These are phyloP conservation scores for Fusarium multiceps DNA, from an alignment of 2,329 filamentous ascomycete genomes.

Conservation along the genomic window DNA sequence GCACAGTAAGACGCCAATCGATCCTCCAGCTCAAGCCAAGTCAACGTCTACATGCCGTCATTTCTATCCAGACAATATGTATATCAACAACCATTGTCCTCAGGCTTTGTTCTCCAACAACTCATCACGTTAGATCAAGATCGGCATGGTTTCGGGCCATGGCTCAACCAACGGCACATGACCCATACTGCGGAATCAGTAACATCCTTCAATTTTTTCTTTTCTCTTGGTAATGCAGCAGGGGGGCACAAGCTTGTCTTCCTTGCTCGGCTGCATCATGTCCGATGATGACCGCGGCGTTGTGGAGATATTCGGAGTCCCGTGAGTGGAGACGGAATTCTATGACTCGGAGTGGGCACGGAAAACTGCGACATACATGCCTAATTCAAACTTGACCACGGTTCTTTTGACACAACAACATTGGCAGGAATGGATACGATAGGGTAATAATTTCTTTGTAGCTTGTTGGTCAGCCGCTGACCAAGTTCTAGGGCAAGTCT, in stretches of 20 bases:
- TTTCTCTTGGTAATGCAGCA: constrained; percentile 9
- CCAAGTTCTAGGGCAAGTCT: background rate
- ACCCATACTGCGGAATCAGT: constrained; percentile 30
- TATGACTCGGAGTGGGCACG: constrained; percentile 18
- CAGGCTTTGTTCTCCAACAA: constrained; percentile 1
- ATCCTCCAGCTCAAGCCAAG: constrained; percentile 1
- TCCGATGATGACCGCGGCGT: constrained; percentile 44
- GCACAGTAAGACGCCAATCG: constrained; percentile 23
- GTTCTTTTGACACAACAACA: constrained; percentile 20
- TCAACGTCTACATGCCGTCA: constrained; percentile 6
- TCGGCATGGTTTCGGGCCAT: background rate
- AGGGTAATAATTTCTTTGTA: background rate
- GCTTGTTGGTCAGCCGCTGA: constrained; percentile 33
- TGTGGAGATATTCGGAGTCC: constrained; percentile 36
- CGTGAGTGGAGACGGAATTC: constrained; percentile 32
- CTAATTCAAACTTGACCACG: constrained; percentile 16
- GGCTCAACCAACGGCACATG: constrained; percentile 8
- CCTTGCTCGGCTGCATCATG: constrained; percentile 18
- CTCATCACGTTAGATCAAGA: background rate
- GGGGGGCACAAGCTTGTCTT: background rate
- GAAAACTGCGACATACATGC: constrained; percentile 2
- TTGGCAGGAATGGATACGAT: constrained; percentile 18
- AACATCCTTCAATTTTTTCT: background rate
- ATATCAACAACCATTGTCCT: constrained; percentile 5
- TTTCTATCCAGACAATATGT: background rate